Base-by-base conservation (phyloP, 1,284 basidiomycete genomes). In the Papiliotrema flavescens region DNA sequence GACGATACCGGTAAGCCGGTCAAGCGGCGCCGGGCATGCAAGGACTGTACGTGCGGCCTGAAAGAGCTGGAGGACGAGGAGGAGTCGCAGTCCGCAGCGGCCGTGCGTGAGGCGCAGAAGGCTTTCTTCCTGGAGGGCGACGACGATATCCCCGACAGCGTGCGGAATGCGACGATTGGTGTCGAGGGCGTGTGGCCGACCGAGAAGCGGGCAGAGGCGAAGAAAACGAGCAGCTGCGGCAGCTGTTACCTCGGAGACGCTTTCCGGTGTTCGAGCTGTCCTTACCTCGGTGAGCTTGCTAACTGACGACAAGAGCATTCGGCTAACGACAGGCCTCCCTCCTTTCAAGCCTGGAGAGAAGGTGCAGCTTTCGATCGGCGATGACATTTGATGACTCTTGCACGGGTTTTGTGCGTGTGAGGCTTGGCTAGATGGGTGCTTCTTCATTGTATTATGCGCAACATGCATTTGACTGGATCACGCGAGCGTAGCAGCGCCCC, bases 311-410 rank as follows among this genome's bases (percentile, higher is more conserved):
- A 57, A 54, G 66, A 22, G 40, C 22, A 22, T 15, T 44, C 37
- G 34, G 51, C 40, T 19, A 19, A 41, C 19, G 9, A 14, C 55
- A 81, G 93, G 95, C 62, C 82, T 98, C 44, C 96, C 96, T 48
- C 91, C 95, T 3, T 98, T 99, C 80, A 90, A 96, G 78, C 95
- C 96, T 0, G 96, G 96, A 52, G 91, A 98, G 80, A 94, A 96
- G 80, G 92, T 98, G 41, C 87, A 93, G 68, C 75, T 83, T 37
- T 71, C 84, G 71, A 82, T 91, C 59, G 84, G 82, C 84, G 91
- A 94, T 74, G 91, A 95, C 74, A 84, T 93, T 62, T 93, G 62
- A 46, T 22, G 19, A n/a, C n/a, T 17, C 5, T 44, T 24, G 23
- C 9, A 23, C n/a, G 23, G 23, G 28, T 32, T 11, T 32, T 32